A percentile compares a stretch with the other conserved stretches of the same genome.
phyloP scores from a whole-genome alignment of 345 rosid species.

The Geranium brycei region DNA sequence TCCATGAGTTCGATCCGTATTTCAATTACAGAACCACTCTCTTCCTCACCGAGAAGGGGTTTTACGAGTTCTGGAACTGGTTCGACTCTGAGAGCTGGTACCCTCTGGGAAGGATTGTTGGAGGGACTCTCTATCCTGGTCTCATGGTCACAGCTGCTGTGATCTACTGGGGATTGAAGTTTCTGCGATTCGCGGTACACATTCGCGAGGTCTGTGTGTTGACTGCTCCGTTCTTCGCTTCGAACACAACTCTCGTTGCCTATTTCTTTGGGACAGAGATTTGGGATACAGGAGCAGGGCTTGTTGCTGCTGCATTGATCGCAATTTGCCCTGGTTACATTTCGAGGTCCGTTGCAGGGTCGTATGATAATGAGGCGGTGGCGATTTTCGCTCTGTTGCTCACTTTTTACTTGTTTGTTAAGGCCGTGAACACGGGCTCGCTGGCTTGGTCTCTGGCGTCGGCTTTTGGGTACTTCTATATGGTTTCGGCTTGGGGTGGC shows the following conservation, averaged over 20 bases:
- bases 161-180: constrained; percentile 54
- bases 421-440: constrained; percentile 87
- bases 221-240: constrained; percentile 93
- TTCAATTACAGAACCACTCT: constrained; percentile 89
- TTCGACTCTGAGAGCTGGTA: constrained; percentile 96
- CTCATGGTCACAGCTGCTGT: constrained; percentile 87
- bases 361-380: constrained; percentile 90
- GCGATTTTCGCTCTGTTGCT: constrained; percentile 81
- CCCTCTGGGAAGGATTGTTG: constrained; percentile 88
- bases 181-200: constrained; percentile 74
- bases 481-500: constrained; percentile 99
- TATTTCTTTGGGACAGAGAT: constrained; percentile 95
- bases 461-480: constrained; percentile 93
- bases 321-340: constrained; percentile 97
- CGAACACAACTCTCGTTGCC: constrained; percentile 84
- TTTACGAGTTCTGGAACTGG: constrained; percentile 99
- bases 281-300: constrained; percentile 94
- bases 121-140: constrained; percentile 91
- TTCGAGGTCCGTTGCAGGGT: constrained; percentile 90
- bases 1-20: constrained; percentile 97
- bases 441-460: constrained; percentile 81
- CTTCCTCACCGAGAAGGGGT: constrained; percentile 68
- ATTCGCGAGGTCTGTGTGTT: constrained; percentile 95
- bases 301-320: constrained; percentile 79
- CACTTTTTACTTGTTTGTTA: constrained; percentile 82